These are phyloP conservation scores for bread wheat (Triticum aestivum) DNA, from an alignment of 176 grass and related monocot species.

Conservation along the genomic window DNA sequence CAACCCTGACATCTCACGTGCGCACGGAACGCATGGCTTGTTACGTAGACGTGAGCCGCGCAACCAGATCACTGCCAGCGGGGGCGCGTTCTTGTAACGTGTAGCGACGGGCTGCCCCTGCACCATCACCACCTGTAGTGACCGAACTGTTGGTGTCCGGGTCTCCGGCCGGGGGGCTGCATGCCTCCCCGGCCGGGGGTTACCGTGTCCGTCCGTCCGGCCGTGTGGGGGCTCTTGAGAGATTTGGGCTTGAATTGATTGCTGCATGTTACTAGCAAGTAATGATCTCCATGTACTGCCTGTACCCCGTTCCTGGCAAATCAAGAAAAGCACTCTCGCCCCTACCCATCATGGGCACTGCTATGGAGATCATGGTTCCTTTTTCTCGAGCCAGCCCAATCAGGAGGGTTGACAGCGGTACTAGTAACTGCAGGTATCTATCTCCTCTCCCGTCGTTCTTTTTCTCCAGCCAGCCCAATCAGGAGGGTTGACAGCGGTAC, in stretches of 20 bases:
- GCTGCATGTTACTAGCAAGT: slow-evolving; percentile 1
- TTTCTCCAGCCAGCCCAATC: too few relatives aligned
- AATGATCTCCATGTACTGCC: neutral
- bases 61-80: neutral
- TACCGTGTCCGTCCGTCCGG: too few relatives aligned
- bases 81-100: neutral
- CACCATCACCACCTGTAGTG: neutral
- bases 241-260: neutral
- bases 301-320: slow-evolving; percentile 24
- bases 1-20: too few relatives aligned
- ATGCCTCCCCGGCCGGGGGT: too few relatives aligned
- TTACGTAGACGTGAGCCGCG: neutral
- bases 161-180: slow-evolving; percentile 14
- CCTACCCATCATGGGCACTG: neutral
- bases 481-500: too few relatives aligned
- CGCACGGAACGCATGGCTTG: too few relatives aligned
- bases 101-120: neutral
- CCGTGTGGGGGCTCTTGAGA: neutral
- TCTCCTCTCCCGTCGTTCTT: slow-evolving; percentile 8
- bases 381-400: neutral
- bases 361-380: neutral
- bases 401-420: neutral
- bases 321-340: slow-evolving; percentile 32
- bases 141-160: neutral
- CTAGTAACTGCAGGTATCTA: slow-evolving; percentile 7